Conservation (phyloP, 2,329 filamentous ascomycete genomes). For the Penicillium occitanis region DNA sequence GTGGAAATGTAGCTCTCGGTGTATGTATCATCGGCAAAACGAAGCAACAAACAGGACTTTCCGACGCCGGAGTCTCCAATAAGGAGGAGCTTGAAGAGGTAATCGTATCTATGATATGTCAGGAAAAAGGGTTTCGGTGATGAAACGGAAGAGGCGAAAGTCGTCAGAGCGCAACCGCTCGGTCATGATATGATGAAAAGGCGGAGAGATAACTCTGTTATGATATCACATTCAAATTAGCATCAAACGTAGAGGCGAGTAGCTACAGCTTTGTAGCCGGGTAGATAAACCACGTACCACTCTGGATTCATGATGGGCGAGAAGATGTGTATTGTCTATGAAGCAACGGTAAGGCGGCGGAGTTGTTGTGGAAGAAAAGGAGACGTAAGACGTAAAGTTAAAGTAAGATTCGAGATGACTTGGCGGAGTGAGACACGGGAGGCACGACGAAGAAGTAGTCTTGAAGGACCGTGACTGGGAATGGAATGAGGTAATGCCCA, state of each 20-base stretch:
- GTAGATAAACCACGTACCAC: constrained; percentile 41
- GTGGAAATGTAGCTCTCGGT: constrained; percentile 99
- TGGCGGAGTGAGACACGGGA: constrained; percentile 9
- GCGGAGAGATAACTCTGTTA: constrained; percentile 28
- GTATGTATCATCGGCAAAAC: constrained; percentile 98
- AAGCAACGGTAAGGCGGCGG: constrained; percentile 1
- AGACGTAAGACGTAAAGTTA: constrained; percentile 13
- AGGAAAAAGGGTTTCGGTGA: neutral
- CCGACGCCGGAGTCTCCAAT: constrained; percentile 99
- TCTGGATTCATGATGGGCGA: constrained; percentile 50
- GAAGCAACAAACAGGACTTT: constrained; percentile 97
- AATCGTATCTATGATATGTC: constrained; percentile 80
- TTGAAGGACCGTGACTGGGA: neutral
- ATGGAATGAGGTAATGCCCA: neutral
- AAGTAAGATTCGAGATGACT: neutral
- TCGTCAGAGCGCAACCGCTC: constrained; percentile 5
- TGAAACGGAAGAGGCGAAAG: neutral
- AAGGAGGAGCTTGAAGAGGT: constrained; percentile 99
- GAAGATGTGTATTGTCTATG: constrained; percentile 10
- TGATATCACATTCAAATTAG: constrained; percentile 13
- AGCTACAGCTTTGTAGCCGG: neutral
- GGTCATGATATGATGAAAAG: constrained; percentile 4
- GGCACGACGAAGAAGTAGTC: neutral
- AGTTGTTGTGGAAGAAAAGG: constrained; percentile 17
- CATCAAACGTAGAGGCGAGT: neutral